Evolutionary conservation across 2,329 filamentous ascomycete genomes (phyloP), one percentile per base, ranked within the genome.

Genomic region (Exophiala bonariae): DNA sequence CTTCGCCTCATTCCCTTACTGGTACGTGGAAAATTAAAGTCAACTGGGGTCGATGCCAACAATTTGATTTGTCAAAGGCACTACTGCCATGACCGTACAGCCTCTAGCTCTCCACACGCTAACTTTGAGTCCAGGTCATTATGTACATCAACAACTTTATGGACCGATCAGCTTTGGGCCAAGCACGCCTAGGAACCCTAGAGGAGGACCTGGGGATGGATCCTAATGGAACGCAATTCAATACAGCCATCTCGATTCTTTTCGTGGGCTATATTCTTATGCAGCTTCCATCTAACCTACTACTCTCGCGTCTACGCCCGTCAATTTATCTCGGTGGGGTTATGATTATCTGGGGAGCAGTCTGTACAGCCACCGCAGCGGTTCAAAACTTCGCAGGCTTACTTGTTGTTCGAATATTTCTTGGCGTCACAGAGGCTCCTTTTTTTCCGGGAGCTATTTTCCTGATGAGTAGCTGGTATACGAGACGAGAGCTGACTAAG

Each of bases 201-300:
- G 67, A 74, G 42, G 59, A 64, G 23, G 62, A 67, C 60, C 68
- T 88, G 14, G 64, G 78, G 22, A 82, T 89, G 66, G n/a, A n/a
- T n/a, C n/a, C n/a, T n/a, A 74, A 74, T 35, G 63, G 67, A 1
- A 75, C 81, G 52, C 77, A 87, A 62, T 87, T 88, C 68, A 88
- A 87, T 61, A 75, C 81, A 19, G 76, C 87, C 34, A 65, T 89
- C 30, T 77, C 75, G 41, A 82, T 90, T 54, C 89, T 91, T 72
- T 89, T 86, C 66, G 74, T 89, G 4, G 85, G 85, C 0, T 88
- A 86, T 62, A 84, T 87, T 26, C 60, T 89, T 2, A 85, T 82
- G 45, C 85, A 83, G 3, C 82, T 83, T 0, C 80, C 82, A 1
- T 65, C 87, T 26, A 74, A 72, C 13, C 83, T 89, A 68, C 61